These are phyloP conservation scores for Euphorbia corollata DNA, from an alignment of 441 rosid species.

Conservation along the genomic window DNA sequence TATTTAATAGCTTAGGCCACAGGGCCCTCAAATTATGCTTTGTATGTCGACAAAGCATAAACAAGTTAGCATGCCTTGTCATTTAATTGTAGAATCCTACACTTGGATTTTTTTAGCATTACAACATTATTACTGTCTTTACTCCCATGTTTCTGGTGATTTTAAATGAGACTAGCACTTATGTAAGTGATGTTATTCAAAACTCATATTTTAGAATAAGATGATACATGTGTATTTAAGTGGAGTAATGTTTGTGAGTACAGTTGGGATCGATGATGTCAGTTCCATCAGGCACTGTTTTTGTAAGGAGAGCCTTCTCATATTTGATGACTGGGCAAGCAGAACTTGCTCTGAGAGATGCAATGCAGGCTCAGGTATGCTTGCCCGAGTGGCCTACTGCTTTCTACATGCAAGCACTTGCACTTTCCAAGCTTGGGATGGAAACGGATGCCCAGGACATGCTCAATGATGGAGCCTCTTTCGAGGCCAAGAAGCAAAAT, in stretches of 20 bases:
- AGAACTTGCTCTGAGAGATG: slow-evolving; percentile 84
- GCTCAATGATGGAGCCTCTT: slow-evolving; percentile 87
- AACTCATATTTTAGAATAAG: background rate
- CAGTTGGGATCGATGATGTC: slow-evolving; percentile 80
- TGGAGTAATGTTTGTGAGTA: slow-evolving; percentile 6
- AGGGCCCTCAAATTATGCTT: no score
- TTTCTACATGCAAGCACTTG: slow-evolving; percentile 90
- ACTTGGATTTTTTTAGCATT: background rate
- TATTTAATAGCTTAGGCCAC: no score
- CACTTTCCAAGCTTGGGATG: slow-evolving; percentile 92
- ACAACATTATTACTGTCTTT: background rate
- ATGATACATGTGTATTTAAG: background rate
- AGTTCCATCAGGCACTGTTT: slow-evolving; percentile 78
- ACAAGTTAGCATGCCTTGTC: background rate
- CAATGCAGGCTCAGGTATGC: slow-evolving; percentile 98
- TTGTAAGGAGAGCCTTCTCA: slow-evolving; percentile 71
- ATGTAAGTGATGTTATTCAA: background rate
- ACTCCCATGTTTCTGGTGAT: no score
- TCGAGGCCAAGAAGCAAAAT: slow-evolving; percentile 73
- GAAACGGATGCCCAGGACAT: slow-evolving; percentile 96
- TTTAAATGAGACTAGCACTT: no score
- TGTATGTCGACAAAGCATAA: no score
- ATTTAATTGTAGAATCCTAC: background rate
- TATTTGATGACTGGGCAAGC: slow-evolving; percentile 72
- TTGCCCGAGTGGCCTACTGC: slow-evolving; percentile 94